Percentiles rank a stretch among this genome's conserved stretches.
Evolutionary conservation across 108 stramenopile species (phyloP).

Genomic region (Fragilariopsis cylindrus): DNA sequence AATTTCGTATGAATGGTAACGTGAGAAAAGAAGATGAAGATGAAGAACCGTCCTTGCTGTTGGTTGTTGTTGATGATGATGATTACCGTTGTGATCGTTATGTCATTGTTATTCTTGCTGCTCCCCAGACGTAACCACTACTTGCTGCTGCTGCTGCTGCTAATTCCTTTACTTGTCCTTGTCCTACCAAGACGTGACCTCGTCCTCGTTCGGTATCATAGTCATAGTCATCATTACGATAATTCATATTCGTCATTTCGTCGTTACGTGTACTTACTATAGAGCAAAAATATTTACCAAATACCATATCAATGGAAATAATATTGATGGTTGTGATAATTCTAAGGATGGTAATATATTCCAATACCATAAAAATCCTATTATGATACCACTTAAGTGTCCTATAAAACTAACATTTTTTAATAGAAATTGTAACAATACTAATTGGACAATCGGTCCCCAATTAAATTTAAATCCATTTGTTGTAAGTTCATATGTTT

Average conservation of each 20-base stretch:
- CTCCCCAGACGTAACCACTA: conserved; percentile 5
- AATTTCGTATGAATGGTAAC: background rate
- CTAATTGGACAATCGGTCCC: conserved; percentile 68
- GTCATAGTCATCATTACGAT: background rate
- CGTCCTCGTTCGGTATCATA: background rate
- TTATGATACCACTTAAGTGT: conserved; percentile 77
- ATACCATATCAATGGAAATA: conserved; percentile 56
- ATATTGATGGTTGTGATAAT: conserved; percentile 54
- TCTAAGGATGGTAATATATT: conserved; percentile 65
- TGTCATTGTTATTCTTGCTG: conserved; percentile 11
- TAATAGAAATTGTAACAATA: conserved; percentile 68
- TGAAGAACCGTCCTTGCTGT: background rate
- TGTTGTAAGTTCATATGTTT: conserved; percentile 26
- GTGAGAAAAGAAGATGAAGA: conserved; percentile 6
- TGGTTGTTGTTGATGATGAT: conserved; percentile 24
- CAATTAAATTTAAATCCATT: conserved; percentile 49
- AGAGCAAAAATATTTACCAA: conserved; percentile 25
- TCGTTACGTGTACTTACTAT: conserved; percentile 7
- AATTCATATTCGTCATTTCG: conserved; percentile 6
- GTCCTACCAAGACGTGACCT: too few species aligned
- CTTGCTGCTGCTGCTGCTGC: background rate
- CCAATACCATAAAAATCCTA: conserved; percentile 80
- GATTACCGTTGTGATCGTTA: background rate
- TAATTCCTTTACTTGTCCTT: background rate
- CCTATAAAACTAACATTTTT: conserved; percentile 71